These are phyloP conservation scores for Phytophthora pluvialis DNA, from an alignment of 352 stramenopile species.

Conservation along the genomic window DNA sequence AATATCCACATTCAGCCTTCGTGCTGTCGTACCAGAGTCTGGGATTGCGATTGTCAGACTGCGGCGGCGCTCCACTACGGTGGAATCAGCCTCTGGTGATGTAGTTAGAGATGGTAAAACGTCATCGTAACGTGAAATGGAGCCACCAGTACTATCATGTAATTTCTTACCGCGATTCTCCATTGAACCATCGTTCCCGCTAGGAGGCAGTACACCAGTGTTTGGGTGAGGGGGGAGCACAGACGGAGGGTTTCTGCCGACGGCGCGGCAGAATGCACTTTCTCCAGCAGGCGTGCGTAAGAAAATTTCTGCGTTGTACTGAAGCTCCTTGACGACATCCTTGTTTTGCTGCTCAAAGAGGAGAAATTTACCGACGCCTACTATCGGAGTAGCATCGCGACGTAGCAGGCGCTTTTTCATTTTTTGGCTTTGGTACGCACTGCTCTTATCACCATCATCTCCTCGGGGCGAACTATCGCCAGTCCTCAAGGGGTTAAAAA, in stretches of 20 bases:
- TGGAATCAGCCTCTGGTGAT: constrained; percentile 20
- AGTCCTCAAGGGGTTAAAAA: constrained; percentile 63
- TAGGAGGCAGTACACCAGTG: constrained; percentile 12
- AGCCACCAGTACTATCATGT: constrained; percentile 6
- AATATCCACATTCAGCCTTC: constrained; percentile 41
- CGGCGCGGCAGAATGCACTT: constrained; percentile 73
- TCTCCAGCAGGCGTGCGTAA: constrained; percentile 71
- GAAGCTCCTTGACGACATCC: constrained; percentile 90
- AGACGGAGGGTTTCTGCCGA: constrained; percentile 70
- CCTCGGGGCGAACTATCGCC: constrained; percentile 29
- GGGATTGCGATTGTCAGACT: constrained; percentile 42
- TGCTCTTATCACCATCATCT: constrained; percentile 27
- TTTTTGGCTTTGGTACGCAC: constrained; percentile 60
- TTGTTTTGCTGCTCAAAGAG: constrained; percentile 92
- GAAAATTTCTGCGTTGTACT: constrained; percentile 89
- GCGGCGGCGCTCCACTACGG: constrained; percentile 19
- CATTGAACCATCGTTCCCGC: constrained; percentile 4
- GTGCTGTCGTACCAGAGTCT: constrained; percentile 16
- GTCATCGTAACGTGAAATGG: constrained; percentile 37
- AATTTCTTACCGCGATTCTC: constrained; percentile 22
- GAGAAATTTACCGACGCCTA: constrained; percentile 83
- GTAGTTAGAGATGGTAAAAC: constrained; percentile 26
- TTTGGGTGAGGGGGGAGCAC: constrained; percentile 48
- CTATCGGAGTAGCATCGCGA: constrained; percentile 69
- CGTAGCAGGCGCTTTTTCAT: constrained; percentile 74